These are phyloP conservation scores for Cystofilobasidium bisporidii DNA, from an alignment of 768 basidiomycete genomes.

Conservation along the genomic window DNA sequence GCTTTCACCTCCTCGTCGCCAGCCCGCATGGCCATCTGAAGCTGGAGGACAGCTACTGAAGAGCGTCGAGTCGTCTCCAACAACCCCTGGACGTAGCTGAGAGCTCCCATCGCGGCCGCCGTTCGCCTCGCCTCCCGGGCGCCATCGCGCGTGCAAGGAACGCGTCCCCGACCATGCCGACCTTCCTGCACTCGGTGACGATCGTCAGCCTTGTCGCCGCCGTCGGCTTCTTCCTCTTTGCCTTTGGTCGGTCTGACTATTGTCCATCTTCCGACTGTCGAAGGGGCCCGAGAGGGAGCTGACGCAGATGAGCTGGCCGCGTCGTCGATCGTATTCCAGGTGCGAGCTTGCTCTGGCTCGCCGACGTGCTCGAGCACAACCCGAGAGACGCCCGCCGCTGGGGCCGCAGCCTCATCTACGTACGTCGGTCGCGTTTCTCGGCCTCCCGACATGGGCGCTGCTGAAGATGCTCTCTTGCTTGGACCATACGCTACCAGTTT, in stretches of 20 bases:
- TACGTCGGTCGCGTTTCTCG: no score
- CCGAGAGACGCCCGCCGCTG: conserved; percentile 12
- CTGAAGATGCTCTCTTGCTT: no score
- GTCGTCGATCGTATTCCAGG: not conserved
- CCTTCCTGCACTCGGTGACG: conserved; percentile 45
- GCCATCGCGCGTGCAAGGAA: conserved; percentile 33
- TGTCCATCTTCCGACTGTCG: no score
- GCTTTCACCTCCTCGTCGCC: no score
- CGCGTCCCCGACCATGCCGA: no score
- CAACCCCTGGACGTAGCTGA: no score
- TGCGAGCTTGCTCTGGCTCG: conserved; percentile 21
- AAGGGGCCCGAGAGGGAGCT: no score
- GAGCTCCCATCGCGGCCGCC: conserved; percentile 11
- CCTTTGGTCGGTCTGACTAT: not conserved
- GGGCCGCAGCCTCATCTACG: conserved; percentile 16
- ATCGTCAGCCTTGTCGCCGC: conserved; percentile 44
- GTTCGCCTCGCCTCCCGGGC: conserved; percentile 46
- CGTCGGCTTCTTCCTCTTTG: conserved; percentile 11
- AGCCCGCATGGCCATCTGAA: no score
- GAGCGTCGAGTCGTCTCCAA: no score
- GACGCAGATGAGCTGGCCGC: not conserved
- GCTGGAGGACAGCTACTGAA: no score
- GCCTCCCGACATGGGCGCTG: no score
- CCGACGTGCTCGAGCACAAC: conserved; percentile 23
- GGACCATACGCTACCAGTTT: no score